These are phyloP conservation scores for Camelina neglecta DNA, from an alignment of 345 rosid species.

Conservation along the genomic window DNA sequence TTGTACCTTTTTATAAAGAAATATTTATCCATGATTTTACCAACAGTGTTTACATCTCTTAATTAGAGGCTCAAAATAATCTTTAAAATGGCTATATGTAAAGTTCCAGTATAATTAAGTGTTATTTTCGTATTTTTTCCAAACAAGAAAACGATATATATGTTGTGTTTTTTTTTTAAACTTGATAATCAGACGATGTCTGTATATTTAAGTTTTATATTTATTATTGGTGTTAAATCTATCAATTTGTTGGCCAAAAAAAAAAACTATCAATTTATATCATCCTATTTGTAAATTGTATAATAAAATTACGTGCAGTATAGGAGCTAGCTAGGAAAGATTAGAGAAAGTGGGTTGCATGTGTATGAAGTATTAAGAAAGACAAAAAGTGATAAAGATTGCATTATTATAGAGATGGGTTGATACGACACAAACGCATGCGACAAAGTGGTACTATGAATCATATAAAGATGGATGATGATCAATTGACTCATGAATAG, in stretches of 20 bases:
- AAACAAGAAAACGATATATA: neutral
- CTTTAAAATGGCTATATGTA: neutral
- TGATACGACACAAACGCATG: slow-evolving; percentile 46
- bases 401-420: slow-evolving; percentile 41
- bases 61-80: neutral
- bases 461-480: slow-evolving; percentile 40
- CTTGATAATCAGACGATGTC: neutral
- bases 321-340: slow-evolving; percentile 26
- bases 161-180: neutral
- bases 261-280: neutral
- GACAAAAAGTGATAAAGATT: slow-evolving; percentile 40
- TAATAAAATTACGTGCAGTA: slow-evolving; percentile 18
- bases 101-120: neutral
- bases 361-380: slow-evolving; percentile 41
- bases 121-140: neutral
- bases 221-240: neutral
- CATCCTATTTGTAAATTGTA: neutral
- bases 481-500: slow-evolving; percentile 45
- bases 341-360: slow-evolving; percentile 39
- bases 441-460: slow-evolving; percentile 46
- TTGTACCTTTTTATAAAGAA: neutral
- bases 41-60: slow-evolving; percentile 1
- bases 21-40: slow-evolving; percentile 12
- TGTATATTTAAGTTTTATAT: neutral
- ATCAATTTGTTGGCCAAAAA: neutral